Base-by-base conservation (phyloP, 2,329 filamentous ascomycete species). In the Fusarium dimerum region DNA sequence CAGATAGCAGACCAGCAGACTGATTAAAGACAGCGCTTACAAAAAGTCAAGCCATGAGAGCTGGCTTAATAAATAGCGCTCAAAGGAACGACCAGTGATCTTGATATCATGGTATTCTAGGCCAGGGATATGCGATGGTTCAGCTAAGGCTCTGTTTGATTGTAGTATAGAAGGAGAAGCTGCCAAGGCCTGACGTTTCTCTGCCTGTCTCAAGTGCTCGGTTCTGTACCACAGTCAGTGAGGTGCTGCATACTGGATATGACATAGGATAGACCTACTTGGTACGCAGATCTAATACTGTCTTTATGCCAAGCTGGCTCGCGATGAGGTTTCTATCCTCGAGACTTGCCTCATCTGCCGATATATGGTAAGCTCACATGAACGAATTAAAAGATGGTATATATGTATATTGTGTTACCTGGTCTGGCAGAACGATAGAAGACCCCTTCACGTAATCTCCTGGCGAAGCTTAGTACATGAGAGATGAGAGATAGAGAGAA, bases 281-380 rank as follows among this genome's bases (percentile, higher is more conserved):
- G 56, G 90, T 90, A 50, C 92, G 83, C 11, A 96, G 76, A 73
- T 96, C 92, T 54, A 96, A 81, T 40, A 96, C 82, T 3, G 85
- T 90, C 59, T 79, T 82, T 57, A 96, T 82, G 18, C 81, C 78
- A 60, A 87, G 79, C 32, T 84, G 78, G 8, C 84, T 71, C 10
- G 75, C 71, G 11, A 96, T 77, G 32, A 76, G 73, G 34, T 76
- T 68, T 50, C 82, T 81, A 71, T 96, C 92, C 36, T 76, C 67
- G 17, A 77, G 65, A 0, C 88, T 87, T 36, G 90, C 89, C 68
- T 90, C 85, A 65, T 96, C 90, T 79, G 52, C 16, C n/a, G 18
- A 10, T 45, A 9, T 10, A 42, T 10, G n/a, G 45, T 66, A 20
- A 67, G 57, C 30, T 32, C 30, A 39, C 13, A 15, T 36, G 36